A percentile compares a stretch with the other conserved stretches of the same genome.
phyloP scores from a whole-genome alignment of 2,329 filamentous ascomycete genomes.

The Huntiella bhutanensis region DNA sequence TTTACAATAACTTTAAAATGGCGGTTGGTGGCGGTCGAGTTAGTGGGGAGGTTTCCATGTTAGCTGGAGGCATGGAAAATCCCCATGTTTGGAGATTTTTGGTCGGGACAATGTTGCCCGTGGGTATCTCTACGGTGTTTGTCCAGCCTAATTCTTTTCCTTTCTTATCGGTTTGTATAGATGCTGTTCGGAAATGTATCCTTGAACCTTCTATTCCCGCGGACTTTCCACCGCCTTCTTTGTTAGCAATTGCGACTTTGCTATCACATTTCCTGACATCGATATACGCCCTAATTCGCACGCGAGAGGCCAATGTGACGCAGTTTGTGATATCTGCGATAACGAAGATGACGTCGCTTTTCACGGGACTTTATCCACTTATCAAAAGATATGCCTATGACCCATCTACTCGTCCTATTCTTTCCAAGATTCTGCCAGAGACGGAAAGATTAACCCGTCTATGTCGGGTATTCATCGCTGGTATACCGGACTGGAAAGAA shows the following conservation, averaged over 20 bases:
- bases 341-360: neutral
- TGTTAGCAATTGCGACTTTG: neutral
- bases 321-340: slow-evolving; percentile 1
- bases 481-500: neutral
- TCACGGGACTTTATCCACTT: neutral
- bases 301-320: neutral
- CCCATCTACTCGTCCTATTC: neutral
- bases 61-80: slow-evolving; percentile 28
- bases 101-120: slow-evolving; percentile 33
- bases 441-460: neutral
- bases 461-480: neutral
- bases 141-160: slow-evolving; percentile 23
- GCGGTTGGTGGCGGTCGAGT: slow-evolving; percentile 31
- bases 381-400: slow-evolving; percentile 2
- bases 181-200: slow-evolving; percentile 21
- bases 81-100: slow-evolving; percentile 26
- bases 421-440: neutral
- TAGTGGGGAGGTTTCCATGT: slow-evolving; percentile 25
- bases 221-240: slow-evolving; percentile 1
- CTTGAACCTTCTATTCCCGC: neutral
- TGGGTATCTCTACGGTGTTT: slow-evolving; percentile 25
- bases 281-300: slow-evolving; percentile 6
- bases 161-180: slow-evolving; percentile 31
- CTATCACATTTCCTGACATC: neutral
- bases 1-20: slow-evolving; percentile 38